Conservation (phyloP, 371 early-diverging fungal genomes). For the Mucor circinelloides region DNA sequence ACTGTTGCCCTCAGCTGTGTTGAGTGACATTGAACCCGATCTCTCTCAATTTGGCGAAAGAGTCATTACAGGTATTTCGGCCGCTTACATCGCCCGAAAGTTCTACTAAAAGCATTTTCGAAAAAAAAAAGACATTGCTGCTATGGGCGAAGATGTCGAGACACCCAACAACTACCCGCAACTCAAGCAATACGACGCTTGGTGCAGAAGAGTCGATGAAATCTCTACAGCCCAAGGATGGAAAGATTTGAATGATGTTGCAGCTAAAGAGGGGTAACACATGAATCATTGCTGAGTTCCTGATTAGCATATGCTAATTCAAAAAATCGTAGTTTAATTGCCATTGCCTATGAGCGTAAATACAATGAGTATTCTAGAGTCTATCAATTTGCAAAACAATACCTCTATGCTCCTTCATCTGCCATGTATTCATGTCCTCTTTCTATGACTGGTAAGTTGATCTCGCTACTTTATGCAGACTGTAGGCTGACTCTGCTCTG, state of each 20-base stretch:
- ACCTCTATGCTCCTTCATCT: slow-evolving; percentile 57
- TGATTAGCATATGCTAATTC: neutral
- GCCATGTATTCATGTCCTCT: slow-evolving; percentile 69
- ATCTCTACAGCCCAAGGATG: slow-evolving; percentile 61
- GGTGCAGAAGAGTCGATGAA: slow-evolving; percentile 68
- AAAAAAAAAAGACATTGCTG: slow-evolving; percentile 27
- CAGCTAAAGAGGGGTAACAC: slow-evolving; percentile 60
- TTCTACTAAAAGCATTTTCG: neutral
- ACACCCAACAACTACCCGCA: slow-evolving; percentile 56
- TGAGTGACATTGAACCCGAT: slow-evolving; percentile 51
- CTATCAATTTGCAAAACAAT: slow-evolving; percentile 70
- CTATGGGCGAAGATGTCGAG: slow-evolving; percentile 42
- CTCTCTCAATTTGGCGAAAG: slow-evolving; percentile 46
- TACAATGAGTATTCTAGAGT: slow-evolving; percentile 55
- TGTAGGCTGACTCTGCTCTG: neutral
- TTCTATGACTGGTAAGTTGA: slow-evolving; percentile 61
- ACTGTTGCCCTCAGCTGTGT: slow-evolving; percentile 43
- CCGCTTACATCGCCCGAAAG: neutral
- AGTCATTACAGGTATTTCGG: slow-evolving; percentile 35
- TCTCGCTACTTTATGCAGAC: neutral
- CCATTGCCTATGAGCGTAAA: slow-evolving; percentile 65
- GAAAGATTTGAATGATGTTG: slow-evolving; percentile 58
- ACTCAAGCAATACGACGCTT: slow-evolving; percentile 70
- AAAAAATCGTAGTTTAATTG: slow-evolving; percentile 45
- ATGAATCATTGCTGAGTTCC: neutral